Base-by-base conservation (phyloP, 192 early-diverging fungal species). In the Physocladia obscura region DNA sequence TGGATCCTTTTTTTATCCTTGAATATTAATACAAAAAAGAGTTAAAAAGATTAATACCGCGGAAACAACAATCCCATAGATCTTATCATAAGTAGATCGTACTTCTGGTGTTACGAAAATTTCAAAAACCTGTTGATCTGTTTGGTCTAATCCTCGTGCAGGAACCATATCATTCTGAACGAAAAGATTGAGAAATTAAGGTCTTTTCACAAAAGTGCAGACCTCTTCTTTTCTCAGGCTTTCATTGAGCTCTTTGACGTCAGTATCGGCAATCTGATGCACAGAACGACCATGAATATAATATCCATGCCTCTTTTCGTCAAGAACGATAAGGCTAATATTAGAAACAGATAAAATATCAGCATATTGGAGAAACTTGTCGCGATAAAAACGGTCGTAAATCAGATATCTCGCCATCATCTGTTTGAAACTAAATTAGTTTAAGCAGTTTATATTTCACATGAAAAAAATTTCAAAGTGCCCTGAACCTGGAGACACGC, bases 301-400 rank as follows among this genome's bases (percentile, higher is more conserved):
- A 55, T 84, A 86, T 11, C 85, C 85, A 59, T 87, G 85, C 36
- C 83, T 76, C 52, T 63, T 62, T 67, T 87, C 85, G 69, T 87
- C 83, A 35, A 87, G 73, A 8, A 82, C 64, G 15, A 87, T 37
- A 11, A 87, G 31, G 48, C 73, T 76, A 17, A 87, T 59, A 51
- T 87, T 87, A 3, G 80, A 76, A 36, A 87, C 58, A 1, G 81
- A 83, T 1, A 85, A 57, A 31, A 87, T 47, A 69, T 87, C 85
- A 4, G 81, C 57, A 57, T 80, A 85, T 48, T 85, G 82, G 5
- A 79, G 64, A 1, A 85, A 54, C 26, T 47, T 69, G 71, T 86
- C 78, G 36, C 78, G 68, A 62, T 85, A 85, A 44, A 77, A 85
- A 26, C 83, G 59, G 32, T 77, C 83, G 51, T 77, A 79, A 32